Percentiles rank a stretch among this genome's conserved stretches.
phyloP scores from a whole-genome alignment of 371 early-diverging fungal species.

The Zychaea mexicana region DNA sequence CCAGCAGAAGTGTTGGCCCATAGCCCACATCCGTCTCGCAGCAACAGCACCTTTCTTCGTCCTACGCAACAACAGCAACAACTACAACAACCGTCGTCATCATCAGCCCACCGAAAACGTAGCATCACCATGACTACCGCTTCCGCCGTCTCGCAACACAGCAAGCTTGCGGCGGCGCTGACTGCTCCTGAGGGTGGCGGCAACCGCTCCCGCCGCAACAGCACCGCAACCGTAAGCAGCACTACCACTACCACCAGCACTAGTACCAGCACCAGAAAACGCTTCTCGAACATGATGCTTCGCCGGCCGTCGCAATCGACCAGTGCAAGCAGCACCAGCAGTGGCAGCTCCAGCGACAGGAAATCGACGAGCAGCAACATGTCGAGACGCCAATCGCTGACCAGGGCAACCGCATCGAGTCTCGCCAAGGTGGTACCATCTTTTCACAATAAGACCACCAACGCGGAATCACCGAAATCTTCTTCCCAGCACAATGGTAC shows the following conservation, averaged over 20 bases:
- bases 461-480: neutral
- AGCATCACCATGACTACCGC: neutral
- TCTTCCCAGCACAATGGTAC: neutral
- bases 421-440: constrained; percentile 24
- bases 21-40: neutral
- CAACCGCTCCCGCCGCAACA: neutral
- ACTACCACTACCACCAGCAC: neutral
- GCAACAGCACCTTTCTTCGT: constrained; percentile 1
- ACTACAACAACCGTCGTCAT: neutral
- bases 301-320: constrained; percentile 15
- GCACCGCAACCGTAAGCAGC: neutral
- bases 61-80: neutral
- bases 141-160: neutral
- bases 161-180: neutral
- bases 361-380: neutral
- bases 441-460: constrained; percentile 5
- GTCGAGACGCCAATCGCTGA: constrained; percentile 19
- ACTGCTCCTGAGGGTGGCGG: neutral
- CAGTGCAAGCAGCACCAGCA: constrained; percentile 6
- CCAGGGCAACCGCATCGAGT: constrained; percentile 22
- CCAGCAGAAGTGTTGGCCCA: neutral
- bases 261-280: neutral
- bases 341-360: neutral
- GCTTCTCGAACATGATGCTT: constrained; percentile 11
- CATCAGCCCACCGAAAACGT: neutral